A percentile compares a stretch with the other conserved stretches of the same genome.
Conservation (phyloP, 305 asterid species). For the Fraxinus sp. region DNA sequence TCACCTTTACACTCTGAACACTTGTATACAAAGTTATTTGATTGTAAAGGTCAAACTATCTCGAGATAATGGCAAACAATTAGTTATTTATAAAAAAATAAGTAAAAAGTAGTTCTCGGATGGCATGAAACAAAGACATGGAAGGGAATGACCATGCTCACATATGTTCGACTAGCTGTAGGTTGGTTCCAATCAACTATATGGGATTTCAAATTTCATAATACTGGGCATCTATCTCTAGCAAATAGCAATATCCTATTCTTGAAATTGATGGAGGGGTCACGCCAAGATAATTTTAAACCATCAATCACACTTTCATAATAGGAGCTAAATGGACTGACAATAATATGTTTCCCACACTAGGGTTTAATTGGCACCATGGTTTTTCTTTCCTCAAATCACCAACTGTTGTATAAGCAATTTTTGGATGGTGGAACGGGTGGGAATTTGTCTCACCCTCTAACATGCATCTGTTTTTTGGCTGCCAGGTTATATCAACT, state of each 20-base stretch:
- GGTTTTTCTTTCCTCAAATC: not conserved
- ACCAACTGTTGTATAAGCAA: not conserved
- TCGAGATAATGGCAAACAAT: not conserved
- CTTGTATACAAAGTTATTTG: not conserved
- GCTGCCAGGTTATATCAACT: constrained; percentile 73
- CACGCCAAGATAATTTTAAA: not conserved
- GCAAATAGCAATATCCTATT: not conserved
- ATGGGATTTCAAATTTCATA: not conserved
- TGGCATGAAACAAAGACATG: not conserved
- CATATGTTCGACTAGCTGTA: not conserved
- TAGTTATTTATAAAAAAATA: not conserved
- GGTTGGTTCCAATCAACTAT: not conserved
- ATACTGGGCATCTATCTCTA: not conserved
- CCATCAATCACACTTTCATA: not conserved
- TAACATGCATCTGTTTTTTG: not conserved
- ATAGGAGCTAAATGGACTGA: not conserved
- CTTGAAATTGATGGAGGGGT: not conserved
- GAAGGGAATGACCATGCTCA: not conserved
- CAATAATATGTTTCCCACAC: not conserved
- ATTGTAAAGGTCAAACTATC: not conserved
- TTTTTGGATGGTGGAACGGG: not conserved
- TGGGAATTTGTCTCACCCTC: not conserved
- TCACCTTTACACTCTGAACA: not conserved
- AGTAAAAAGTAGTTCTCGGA: not conserved
- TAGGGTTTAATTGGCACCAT: not conserved